Percentiles rank a stretch among this genome's conserved stretches.
phyloP scores from a whole-genome alignment of 768 basidiomycete species.

The Amanita pseudoporphyria region DNA sequence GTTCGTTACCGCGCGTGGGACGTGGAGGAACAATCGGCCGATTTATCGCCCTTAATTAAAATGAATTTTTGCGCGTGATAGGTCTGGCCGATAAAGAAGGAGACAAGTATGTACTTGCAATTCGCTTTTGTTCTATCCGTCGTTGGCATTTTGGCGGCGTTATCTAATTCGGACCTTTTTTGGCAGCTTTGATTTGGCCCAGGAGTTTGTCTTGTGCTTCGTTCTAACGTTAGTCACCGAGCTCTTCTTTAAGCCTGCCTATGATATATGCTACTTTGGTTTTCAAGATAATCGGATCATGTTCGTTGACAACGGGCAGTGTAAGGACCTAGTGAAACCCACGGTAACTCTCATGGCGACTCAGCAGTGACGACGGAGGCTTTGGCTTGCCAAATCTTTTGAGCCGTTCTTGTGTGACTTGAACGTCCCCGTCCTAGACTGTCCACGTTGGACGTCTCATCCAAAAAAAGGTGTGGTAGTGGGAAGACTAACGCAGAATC shows the following conservation, averaged over 20 bases:
- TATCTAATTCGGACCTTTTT: not conserved
- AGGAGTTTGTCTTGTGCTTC: too few relatives aligned
- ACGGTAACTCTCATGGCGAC: too few relatives aligned
- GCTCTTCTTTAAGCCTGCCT: not conserved
- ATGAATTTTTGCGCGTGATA: not conserved
- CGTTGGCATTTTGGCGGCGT: not conserved
- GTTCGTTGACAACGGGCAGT: not conserved
- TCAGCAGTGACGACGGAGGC: not conserved
- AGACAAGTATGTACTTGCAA: not conserved
- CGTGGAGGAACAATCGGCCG: not conserved
- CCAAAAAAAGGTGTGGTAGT: too few relatives aligned
- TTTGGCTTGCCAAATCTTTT: not conserved
- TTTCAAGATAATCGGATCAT: not conserved
- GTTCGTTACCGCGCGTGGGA: not conserved
- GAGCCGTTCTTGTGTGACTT: too few relatives aligned
- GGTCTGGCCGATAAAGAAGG: not conserved
- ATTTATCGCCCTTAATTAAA: not conserved
- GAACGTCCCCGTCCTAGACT: too few relatives aligned
- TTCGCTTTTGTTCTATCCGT: not conserved
- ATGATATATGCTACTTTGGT: not conserved
- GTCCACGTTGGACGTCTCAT: too few relatives aligned
- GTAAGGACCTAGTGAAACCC: not conserved
- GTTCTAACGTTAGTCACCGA: not conserved
- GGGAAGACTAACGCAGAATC: too few relatives aligned
- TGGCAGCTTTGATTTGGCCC: not conserved